These are phyloP conservation scores for Diaporthe longicolla DNA, from an alignment of 2,329 filamentous ascomycete genomes.

Conservation along the genomic window DNA sequence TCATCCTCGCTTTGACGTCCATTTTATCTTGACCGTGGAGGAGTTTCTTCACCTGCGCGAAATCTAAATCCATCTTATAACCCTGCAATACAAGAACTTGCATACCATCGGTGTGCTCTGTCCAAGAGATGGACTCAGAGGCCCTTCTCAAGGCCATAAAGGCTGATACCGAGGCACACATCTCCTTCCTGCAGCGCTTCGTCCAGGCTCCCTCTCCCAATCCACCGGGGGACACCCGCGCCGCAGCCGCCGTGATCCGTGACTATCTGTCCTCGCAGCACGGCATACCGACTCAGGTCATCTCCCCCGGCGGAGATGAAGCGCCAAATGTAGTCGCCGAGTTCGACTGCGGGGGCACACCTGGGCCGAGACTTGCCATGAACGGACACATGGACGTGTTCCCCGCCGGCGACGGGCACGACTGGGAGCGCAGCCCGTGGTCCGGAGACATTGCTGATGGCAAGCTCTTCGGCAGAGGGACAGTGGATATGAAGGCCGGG, in stretches of 20 bases:
- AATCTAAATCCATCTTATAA: not conserved
- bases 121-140: constrained; percentile 41
- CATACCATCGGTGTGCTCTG: too few species aligned
- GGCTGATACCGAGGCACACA: constrained; percentile 34
- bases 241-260: constrained; percentile 52
- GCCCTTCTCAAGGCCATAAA: constrained; percentile 34
- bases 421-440: constrained; percentile 55
- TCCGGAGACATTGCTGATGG: constrained; percentile 53
- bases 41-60: not conserved
- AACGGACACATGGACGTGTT: constrained; percentile 61
- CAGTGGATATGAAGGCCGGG: constrained; percentile 60
- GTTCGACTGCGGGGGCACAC: constrained; percentile 44
- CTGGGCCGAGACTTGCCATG: constrained; percentile 52
- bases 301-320: constrained; percentile 49
- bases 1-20: too few species aligned
- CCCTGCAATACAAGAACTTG: not conserved
- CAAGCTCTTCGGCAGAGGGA: constrained; percentile 54
- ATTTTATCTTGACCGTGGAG: too few species aligned
- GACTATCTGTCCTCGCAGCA: constrained; percentile 48
- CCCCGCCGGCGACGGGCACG: constrained; percentile 51
- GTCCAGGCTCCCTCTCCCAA: constrained; percentile 55
- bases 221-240: constrained; percentile 54
- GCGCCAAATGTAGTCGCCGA: constrained; percentile 54
- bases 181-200: constrained; percentile 43
- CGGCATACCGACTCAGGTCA: constrained; percentile 46